Percentiles rank a stretch among this genome's conserved stretches.
phyloP scores from a whole-genome alignment of 495 filamentous ascomycete species.

The Penicillium dipodomyicola region DNA sequence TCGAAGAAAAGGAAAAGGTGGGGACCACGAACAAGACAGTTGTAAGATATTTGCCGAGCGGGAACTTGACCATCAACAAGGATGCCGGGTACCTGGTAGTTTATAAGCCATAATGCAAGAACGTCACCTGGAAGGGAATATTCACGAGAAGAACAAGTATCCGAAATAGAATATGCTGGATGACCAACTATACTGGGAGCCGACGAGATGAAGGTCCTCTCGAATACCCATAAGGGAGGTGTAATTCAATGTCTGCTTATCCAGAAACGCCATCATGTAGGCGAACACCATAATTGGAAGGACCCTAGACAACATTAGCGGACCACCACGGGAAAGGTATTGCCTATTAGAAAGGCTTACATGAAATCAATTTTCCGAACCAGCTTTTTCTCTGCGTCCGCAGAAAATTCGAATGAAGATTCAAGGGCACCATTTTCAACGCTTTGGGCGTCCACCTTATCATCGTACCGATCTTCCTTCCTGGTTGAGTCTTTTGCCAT shows the following conservation, averaged over 20 bases:
- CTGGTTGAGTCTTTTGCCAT: slow-evolving; percentile 1
- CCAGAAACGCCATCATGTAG: slow-evolving; percentile 49
- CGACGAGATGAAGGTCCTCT: slow-evolving; percentile 47
- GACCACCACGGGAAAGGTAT: neutral
- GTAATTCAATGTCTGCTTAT: slow-evolving; percentile 48
- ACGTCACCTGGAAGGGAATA: neutral
- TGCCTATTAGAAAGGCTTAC: slow-evolving; percentile 3
- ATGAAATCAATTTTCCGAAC: slow-evolving; percentile 28
- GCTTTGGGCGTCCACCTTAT: slow-evolving; percentile 10
- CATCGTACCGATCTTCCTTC: neutral
- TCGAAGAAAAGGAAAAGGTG: neutral
- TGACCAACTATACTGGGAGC: slow-evolving; percentile 53
- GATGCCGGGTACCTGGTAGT: slow-evolving; percentile 29
- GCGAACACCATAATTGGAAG: slow-evolving; percentile 31
- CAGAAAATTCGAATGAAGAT: slow-evolving; percentile 14
- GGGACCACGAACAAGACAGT: slow-evolving; percentile 45
- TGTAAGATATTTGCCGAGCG: slow-evolving; percentile 47
- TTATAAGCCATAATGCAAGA: neutral
- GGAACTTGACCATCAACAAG: slow-evolving; percentile 41
- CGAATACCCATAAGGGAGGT: slow-evolving; percentile 39
- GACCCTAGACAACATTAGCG: slow-evolving; percentile 10
- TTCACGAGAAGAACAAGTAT: slow-evolving; percentile 47
- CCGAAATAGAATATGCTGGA: slow-evolving; percentile 58
- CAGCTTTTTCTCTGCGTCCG: slow-evolving; percentile 20
- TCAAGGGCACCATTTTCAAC: slow-evolving; percentile 21